Percentiles rank a stretch among this genome's conserved stretches.
These are phyloP conservation scores for Tilletiopsis washingtonensis DNA, from an alignment of 1,284 basidiomycete species.

Conservation along the genomic window DNA sequence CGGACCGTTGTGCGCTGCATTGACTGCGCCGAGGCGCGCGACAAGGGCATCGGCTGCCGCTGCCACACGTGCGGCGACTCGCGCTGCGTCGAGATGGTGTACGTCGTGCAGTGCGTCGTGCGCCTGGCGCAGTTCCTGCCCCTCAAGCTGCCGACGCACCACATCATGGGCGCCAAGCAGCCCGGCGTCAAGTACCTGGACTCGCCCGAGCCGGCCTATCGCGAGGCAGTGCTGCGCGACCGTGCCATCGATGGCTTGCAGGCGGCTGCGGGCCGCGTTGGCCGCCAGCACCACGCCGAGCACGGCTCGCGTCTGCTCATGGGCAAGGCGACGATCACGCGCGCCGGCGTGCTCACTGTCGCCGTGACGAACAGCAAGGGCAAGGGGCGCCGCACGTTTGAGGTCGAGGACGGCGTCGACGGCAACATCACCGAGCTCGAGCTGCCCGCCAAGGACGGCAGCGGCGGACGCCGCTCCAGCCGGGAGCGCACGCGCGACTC, in stretches of 20 bases:
- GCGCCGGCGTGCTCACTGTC: constrained; percentile 11
- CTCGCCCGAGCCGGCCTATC: not conserved
- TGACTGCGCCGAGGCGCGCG: constrained; percentile 8
- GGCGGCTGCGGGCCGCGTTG: constrained; percentile 11
- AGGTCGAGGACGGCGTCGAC: constrained; percentile 9
- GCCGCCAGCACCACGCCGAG: constrained; percentile 4
- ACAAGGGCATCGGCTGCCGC: not conserved
- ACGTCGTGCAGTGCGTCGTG: constrained; percentile 11
- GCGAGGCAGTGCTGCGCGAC: constrained; percentile 8
- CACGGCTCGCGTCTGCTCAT: constrained; percentile 14
- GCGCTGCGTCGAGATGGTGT: constrained; percentile 13
- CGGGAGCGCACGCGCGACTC: too few relatives aligned
- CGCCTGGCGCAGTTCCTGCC: constrained; percentile 15
- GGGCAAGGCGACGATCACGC: constrained; percentile 11
- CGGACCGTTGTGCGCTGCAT: constrained; percentile 10
- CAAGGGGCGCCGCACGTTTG: constrained; percentile 8
- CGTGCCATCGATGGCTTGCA: constrained; percentile 12
- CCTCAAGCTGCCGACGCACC: constrained; percentile 10
- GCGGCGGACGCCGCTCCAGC: too few relatives aligned
- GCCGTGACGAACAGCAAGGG: constrained; percentile 5
- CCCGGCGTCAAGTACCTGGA: constrained; percentile 14
- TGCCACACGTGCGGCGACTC: constrained; percentile 7
- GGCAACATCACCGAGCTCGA: constrained; percentile 7
- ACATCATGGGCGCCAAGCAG: constrained; percentile 8
- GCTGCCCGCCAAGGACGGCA: not conserved